Base-by-base conservation (phyloP, 2,329 filamentous ascomycete genomes). In the Exophiala bonariae region DNA sequence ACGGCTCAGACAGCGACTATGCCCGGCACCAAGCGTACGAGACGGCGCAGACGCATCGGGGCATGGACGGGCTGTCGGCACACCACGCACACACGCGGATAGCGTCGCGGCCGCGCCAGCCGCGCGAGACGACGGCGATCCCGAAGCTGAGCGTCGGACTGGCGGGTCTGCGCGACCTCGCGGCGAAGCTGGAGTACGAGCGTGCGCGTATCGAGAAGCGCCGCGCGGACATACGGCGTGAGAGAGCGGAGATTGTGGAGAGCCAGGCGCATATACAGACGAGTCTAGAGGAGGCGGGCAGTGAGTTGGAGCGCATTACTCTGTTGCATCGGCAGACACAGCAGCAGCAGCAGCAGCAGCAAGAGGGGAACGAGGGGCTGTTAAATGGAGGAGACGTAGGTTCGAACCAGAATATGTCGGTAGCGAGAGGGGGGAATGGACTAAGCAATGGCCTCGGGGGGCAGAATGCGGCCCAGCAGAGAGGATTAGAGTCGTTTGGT, bases 11-110 rank as follows among this genome's bases (percentile, higher is more conserved):
- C 54, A 81, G 78, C 2, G 81, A 84, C 53, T 66, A 76, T 30
- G 80, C 81, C 57, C 72, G 80, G 13, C 83, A 84, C 47, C 88
- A 86, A 2, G 91, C 89, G 0, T 97, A 95, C 68, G 91, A 96
- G 66, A 81, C 83, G 9, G 85, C 88, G 3, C 92, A 97, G 70
- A 91, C 88, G 7, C 80, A 86, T 16, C 87, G 88, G 3, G 92
- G 89, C n/a, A 86, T 93, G 71, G 91, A 92, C 59, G 86, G 83
- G 0, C 61, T 86, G 10, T 13, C 45, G 26, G 26, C 44, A 13
- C 47, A 54, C 44, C 37, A 35, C 3, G 32, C 42, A 14, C 50
- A 50, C 18, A 52, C 30, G 10, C 45, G 46, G 4, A 52, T 51
- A 17, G 40, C 47, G 13, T 48, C 41, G 14, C 52, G 57, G 10